Conservation (phyloP, 108 stramenopile genomes). For the Ochromonas danica region DNA sequence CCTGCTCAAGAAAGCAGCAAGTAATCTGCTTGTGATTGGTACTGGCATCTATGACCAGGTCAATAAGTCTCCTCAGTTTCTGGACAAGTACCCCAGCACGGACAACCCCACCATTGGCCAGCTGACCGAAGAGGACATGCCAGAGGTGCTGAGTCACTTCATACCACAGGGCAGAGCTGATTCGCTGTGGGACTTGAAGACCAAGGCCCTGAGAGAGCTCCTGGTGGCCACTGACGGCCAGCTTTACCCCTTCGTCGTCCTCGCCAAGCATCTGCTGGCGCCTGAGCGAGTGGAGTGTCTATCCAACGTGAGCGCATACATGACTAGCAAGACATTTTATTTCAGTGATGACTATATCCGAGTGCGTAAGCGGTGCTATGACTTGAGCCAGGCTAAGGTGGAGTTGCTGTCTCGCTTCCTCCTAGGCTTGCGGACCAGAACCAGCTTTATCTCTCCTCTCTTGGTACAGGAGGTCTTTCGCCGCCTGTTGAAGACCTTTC, state of each 20-base stretch:
- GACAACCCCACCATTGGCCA: no score
- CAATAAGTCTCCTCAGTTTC: no score
- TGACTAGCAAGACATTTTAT: conserved; percentile 10
- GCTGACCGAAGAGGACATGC: no score
- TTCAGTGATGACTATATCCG: conserved; percentile 10
- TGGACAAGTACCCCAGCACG: no score
- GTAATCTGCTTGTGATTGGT: no score
- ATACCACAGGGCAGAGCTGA: no score
- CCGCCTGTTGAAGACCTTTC: conserved; percentile 1
- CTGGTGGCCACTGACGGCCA: background rate
- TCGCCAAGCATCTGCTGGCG: conserved; percentile 8
- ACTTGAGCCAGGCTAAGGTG: conserved; percentile 9
- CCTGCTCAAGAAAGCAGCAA: no score
- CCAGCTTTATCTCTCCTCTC: conserved; percentile 14
- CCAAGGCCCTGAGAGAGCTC: no score
- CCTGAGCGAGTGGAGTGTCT: conserved; percentile 13
- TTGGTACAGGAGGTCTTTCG: conserved; percentile 14
- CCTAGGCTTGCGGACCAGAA: conserved; percentile 1
- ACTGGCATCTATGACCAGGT: no score
- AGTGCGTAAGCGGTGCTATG: conserved; percentile 13
- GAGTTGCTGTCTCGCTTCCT: conserved; percentile 13
- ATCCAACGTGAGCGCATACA: conserved; percentile 14
- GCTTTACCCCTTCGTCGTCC: conserved; percentile 7
- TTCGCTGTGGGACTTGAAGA: no score
- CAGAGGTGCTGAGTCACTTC: no score